phyloP scores from a whole-genome alignment of 2,329 filamentous ascomycete species.

The Amauroascus niger region DNA sequence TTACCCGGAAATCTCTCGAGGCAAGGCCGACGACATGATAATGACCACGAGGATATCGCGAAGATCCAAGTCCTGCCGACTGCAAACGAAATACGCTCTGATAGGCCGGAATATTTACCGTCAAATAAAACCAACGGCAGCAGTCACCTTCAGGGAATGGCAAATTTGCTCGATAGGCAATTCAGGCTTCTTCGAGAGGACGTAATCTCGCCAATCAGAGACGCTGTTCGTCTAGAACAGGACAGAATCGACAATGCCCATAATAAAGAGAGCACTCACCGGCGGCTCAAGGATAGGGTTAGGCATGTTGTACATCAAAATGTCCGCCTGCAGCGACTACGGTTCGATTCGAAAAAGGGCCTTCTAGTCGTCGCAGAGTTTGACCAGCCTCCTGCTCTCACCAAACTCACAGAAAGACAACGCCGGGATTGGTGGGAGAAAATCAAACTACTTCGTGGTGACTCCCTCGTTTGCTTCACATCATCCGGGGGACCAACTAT shows the following conservation, averaged over 20 bases:
- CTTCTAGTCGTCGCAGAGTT: conserved; percentile 41
- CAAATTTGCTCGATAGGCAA: conserved; percentile 45
- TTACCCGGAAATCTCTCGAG: conserved; percentile 18
- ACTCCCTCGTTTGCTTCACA: conserved; percentile 44
- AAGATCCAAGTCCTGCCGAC: conserved; percentile 45
- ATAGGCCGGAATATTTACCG: conserved; percentile 20
- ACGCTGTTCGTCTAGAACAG: conserved; percentile 39
- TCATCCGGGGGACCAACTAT: conserved; percentile 21
- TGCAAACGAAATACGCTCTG: conserved; percentile 35
- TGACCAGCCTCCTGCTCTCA: conserved; percentile 34
- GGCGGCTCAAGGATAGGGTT: background rate
- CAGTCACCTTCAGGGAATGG: conserved; percentile 38
- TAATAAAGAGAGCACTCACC: conserved; percentile 3
- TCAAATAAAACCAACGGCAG: conserved; percentile 29
- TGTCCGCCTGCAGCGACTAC: conserved; percentile 25
- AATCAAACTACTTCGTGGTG: conserved; percentile 42
- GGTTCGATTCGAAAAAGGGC: conserved; percentile 34
- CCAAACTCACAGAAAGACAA: conserved; percentile 18
- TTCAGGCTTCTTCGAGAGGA: conserved; percentile 50
- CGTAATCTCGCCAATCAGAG: conserved; percentile 45
- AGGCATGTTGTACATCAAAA: conserved; percentile 32
- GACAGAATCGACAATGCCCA: conserved; percentile 17
- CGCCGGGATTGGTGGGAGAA: conserved; percentile 45
- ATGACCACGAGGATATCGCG: conserved; percentile 41
- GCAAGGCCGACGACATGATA: conserved; percentile 39